A percentile compares a stretch with the other conserved stretches of the same genome.
Evolutionary conservation across 768 basidiomycete species (phyloP).

Genomic region (Epithele typhae): DNA sequence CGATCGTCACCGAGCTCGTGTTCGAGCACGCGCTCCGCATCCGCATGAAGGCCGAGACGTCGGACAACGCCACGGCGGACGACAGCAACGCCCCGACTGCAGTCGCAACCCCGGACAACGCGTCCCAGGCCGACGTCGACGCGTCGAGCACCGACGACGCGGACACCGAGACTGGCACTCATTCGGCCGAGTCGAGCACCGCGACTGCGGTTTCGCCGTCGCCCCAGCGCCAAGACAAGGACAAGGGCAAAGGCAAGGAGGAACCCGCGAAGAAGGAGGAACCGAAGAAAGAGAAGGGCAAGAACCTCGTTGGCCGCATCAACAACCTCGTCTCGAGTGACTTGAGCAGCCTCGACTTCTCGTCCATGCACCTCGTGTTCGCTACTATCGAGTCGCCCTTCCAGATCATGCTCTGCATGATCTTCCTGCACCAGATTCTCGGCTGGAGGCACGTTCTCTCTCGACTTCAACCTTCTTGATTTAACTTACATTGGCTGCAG

Average conservation of each 20-base stretch:
- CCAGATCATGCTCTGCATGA: slow-evolving; percentile 34
- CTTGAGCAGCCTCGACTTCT: slow-evolving; percentile 20
- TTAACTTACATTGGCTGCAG: too few relatives aligned
- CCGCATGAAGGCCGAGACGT: slow-evolving; percentile 47
- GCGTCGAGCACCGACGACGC: background rate
- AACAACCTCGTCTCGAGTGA: slow-evolving; percentile 77
- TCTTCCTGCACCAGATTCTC: slow-evolving; percentile 42
- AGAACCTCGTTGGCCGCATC: slow-evolving; percentile 69
- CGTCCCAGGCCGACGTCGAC: slow-evolving; percentile 4
- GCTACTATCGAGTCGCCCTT: slow-evolving; percentile 24
- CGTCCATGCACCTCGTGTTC: background rate
- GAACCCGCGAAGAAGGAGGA: background rate
- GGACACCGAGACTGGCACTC: slow-evolving; percentile 8
- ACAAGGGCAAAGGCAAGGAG: slow-evolving; percentile 5
- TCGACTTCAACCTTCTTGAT: background rate
- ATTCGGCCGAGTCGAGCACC: slow-evolving; percentile 1
- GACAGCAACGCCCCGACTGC: slow-evolving; percentile 15
- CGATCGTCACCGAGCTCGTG: slow-evolving; percentile 47
- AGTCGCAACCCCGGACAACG: slow-evolving; percentile 15
- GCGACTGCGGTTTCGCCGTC: background rate
- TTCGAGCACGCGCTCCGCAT: slow-evolving; percentile 60
- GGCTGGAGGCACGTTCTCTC: slow-evolving; percentile 41
- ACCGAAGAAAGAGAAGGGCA: slow-evolving; percentile 2
- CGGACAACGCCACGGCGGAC: background rate
- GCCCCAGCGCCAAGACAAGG: background rate